A percentile compares a stretch with the other conserved stretches of the same genome.
Conservation (phyloP, 805 yeast species). For the Candida nitratophila region DNA sequence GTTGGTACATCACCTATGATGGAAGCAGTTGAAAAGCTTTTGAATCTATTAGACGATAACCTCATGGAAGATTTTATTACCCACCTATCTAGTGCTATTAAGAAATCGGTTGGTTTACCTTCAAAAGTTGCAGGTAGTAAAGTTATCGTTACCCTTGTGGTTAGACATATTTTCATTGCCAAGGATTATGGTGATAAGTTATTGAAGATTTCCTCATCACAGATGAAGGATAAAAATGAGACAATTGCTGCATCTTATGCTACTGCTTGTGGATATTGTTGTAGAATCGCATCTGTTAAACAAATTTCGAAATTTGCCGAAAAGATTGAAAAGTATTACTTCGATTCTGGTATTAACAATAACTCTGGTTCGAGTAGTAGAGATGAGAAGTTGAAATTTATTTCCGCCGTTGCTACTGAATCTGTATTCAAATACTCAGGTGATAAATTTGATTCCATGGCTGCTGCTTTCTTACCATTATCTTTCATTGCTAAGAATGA, state of each 20-base stretch:
- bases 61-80: conserved; percentile 42
- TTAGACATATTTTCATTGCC: conserved; percentile 40
- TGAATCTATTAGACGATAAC: conserved; percentile 49
- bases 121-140: conserved; percentile 82
- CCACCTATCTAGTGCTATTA: conserved; percentile 47
- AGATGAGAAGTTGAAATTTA: conserved; percentile 33
- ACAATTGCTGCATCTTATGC: conserved; percentile 74
- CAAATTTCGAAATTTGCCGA: conserved; percentile 47
- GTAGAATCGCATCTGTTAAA: conserved; percentile 51
- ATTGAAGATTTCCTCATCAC: conserved; percentile 48
- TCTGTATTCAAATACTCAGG: conserved; percentile 63
- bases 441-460: conserved; percentile 55
- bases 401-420: conserved; percentile 57
- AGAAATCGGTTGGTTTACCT: conserved; percentile 78
- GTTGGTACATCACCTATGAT: conserved; percentile 81
- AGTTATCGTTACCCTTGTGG: conserved; percentile 57
- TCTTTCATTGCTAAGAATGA: conserved; percentile 76
- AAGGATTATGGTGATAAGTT: conserved; percentile 55
- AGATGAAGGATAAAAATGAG: conserved; percentile 62
- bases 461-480: conserved; percentile 66
- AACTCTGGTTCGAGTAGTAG: conserved; percentile 12
- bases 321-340: conserved; percentile 47
- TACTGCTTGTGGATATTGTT: conserved; percentile 69
- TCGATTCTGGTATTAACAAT: conserved; percentile 40
- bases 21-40: conserved; percentile 71